Base-by-base conservation (phyloP, 139 green algal genomes). In the Zygnema circumcarinatum region DNA sequence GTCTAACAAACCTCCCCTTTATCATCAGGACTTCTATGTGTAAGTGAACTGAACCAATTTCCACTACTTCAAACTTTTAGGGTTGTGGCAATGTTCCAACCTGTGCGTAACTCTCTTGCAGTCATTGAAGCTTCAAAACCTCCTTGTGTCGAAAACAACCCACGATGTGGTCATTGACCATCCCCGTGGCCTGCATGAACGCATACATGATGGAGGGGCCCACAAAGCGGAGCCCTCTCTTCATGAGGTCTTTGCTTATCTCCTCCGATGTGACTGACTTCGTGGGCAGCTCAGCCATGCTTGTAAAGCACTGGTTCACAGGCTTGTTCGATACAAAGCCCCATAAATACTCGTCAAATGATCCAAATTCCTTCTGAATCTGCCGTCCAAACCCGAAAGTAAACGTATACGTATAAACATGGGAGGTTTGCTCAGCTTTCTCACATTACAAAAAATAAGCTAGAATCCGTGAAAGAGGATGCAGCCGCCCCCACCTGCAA, bases 271-370 rank as follows among this genome's bases (percentile, higher is more conserved):
- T 78, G 7, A 16, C 11, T 38, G 69, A 52, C 7, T 20, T 78
- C 3, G 11, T 41, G 7, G 69, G 69, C 7, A 78, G 3, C 7
- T 78, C 36, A 7, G 35, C 36, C 16, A 78, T 7, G 69, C 35
- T 52, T 39, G 35, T 38, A 16, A 62, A 62, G 3, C 11, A 22
- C 7, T 78, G 7, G 7, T 38, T 7, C 16, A 78, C 69, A 25
- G 69, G 69, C 16, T 78, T 7, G 16, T 41, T 41, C 11, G 35
- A 39, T 16, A 78, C 69, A 41, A 78, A 78, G 35, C 16, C 35
- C 69, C 69, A 78, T 39, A 78, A n/a, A 41, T 78, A 78, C 16
- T 78, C 16, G 16, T 78, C 69, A 78, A 78, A 78, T 52, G 35
- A 52, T 11, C 69, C 69, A 16, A 78, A 78, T 78, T 39, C 69